These are phyloP conservation scores for Quercus lobata DNA, from an alignment of 331 rosid species.

Conservation along the genomic window DNA sequence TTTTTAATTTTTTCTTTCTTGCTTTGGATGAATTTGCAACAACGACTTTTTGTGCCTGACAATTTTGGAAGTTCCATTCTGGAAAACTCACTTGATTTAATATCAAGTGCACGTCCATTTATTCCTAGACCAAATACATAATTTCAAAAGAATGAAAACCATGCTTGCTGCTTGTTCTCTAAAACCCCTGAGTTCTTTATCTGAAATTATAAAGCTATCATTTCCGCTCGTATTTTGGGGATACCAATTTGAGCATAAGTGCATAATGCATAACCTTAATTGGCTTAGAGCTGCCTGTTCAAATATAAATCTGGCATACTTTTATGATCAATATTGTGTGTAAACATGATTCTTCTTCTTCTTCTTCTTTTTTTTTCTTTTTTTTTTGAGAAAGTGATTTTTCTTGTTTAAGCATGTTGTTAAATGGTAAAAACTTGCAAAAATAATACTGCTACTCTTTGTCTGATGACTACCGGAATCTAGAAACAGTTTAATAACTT, in stretches of 20 bases:
- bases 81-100: not conserved
- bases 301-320: not conserved
- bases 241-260: no score
- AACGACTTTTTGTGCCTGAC: not conserved
- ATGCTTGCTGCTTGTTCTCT: not conserved
- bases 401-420: not conserved
- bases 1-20: not conserved
- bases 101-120: not conserved
- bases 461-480: not conserved
- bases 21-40: not conserved
- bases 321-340: not conserved
- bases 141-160: not conserved
- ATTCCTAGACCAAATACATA: not conserved
- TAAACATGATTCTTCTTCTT: not conserved
- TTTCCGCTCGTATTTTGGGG: not conserved
- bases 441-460: not conserved
- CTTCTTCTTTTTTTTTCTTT: fast-evolving
- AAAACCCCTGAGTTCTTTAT: not conserved
- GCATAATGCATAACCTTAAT: not conserved
- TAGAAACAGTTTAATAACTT: not conserved
- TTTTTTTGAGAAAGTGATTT: not conserved
- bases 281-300: not conserved
- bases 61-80: not conserved
- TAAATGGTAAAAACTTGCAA: not conserved
- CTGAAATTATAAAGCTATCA: not conserved